phyloP scores from a whole-genome alignment of 495 filamentous ascomycete genomes.

The Tuber indicum region DNA sequence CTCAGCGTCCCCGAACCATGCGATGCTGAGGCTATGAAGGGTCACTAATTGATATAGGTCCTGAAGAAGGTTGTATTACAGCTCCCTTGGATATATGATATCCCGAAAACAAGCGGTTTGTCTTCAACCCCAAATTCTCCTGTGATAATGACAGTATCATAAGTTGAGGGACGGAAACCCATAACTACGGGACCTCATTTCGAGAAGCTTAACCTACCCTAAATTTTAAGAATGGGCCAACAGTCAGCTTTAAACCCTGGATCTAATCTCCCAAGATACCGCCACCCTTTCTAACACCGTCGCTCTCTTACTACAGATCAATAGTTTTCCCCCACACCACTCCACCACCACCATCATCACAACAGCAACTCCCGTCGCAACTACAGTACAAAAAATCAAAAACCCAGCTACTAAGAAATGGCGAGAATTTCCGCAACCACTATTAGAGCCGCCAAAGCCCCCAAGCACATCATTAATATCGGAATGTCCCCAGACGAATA shows the following conservation, averaged over 20 bases:
- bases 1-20: no score
- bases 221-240: background rate
- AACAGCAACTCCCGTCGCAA: background rate
- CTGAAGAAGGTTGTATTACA: no score
- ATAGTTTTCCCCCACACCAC: background rate
- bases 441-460: background rate
- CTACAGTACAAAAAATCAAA: background rate
- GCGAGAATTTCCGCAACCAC: background rate
- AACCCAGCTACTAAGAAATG: background rate
- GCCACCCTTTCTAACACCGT: background rate
- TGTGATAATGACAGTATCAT: background rate
- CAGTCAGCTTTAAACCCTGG: background rate
- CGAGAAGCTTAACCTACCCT: background rate
- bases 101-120: background rate
- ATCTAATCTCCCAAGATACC: background rate
- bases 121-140: background rate
- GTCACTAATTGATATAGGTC: no score
- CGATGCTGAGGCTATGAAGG: no score
- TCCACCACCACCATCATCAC: background rate
- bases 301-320: background rate
- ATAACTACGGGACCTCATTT: background rate
- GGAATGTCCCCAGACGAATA: background rate
- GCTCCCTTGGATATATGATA: background rate
- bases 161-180: background rate
- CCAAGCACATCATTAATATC: background rate